Evolutionary conservation across 768 basidiomycete species (phyloP), one percentile per base, ranked within the genome.

Genomic region (Rhodocollybia butyracea): DNA sequence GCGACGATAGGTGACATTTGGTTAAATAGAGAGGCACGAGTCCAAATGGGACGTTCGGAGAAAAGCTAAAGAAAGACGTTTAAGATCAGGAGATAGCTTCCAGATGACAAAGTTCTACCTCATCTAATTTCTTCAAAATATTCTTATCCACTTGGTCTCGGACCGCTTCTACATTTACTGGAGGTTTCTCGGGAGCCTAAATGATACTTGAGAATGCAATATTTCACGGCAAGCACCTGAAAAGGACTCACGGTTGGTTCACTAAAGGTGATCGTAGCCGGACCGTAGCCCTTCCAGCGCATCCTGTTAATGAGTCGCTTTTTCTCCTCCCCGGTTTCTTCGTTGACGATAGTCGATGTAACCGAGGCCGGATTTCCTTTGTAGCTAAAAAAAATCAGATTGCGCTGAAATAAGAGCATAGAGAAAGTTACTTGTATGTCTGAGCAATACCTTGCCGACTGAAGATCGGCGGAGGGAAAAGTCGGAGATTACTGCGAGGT

Each of bases 391-490:
- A 54, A 31, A 19, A 3, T 24, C 19, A 4, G 7, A n/a, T 36
- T 26, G 6, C 17, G n/a, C 19, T 22, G 13, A 3, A 22, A n/a
- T 17, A 45, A 6, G 24, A 31, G 7, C 3, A 19, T 15, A 12
- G 8, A 15, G 27, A 39, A 26, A 67, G 76, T 31, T 53, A 92
- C 93, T 85, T 87, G 76, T 94, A 97, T 45, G 81, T 81, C 59
- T 90, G 86, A 22, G 92, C 84, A 38, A 94, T 81, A 0, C 74
- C 78, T 60, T 92, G 88, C 31, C 93, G 80, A 61, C 88, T 89
- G 72, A 98, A 98, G 45, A 94, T 70, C 7, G 96, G 95, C 0
- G 94, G 90, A 27, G 96, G 94, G 60, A 94, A 85, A 11, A 93
- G 74, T 27, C 89, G 80, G 8, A 94, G 73, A 62, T 83, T 85